Conservation (phyloP, 148 eudicot species). For the Rhododendron henanense region DNA sequence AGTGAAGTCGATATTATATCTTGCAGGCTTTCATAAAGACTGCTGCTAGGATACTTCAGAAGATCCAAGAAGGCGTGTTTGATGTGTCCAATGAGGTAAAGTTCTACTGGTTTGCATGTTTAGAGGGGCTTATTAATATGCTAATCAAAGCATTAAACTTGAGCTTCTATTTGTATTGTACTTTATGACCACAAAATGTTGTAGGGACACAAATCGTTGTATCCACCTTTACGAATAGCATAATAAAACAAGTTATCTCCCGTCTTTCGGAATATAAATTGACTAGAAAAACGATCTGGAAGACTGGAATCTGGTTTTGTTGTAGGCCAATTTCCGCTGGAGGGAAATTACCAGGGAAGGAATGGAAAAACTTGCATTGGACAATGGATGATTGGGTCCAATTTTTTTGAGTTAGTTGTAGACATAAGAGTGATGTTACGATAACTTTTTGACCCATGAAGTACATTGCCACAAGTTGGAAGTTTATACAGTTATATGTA, state of each 20-base stretch:
- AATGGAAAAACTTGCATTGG: neutral
- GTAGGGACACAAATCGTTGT: neutral
- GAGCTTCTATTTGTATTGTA: neutral
- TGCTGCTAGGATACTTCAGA: constrained; percentile 53
- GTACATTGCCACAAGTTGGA: neutral
- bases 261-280: neutral
- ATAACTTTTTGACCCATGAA: neutral
- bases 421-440: neutral
- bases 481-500: neutral
- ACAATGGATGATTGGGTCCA: neutral
- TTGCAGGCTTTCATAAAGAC: constrained; percentile 56
- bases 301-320: neutral
- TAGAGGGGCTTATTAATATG: neutral
- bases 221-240: neutral
- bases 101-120: neutral
- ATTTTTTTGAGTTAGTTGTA: neutral
- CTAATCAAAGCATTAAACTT: neutral
- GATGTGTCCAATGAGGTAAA: constrained; percentile 73
- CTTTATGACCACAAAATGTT: neutral
- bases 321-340: neutral
- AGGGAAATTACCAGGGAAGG: neutral
- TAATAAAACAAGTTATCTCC: neutral
- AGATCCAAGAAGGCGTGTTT: constrained; percentile 67
- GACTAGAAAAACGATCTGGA: neutral
- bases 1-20: neutral